A percentile compares a stretch with the other conserved stretches of the same genome.
Evolutionary conservation across 2,329 filamentous ascomycete species (phyloP).

Genomic region (Xylariaceae sp.): DNA sequence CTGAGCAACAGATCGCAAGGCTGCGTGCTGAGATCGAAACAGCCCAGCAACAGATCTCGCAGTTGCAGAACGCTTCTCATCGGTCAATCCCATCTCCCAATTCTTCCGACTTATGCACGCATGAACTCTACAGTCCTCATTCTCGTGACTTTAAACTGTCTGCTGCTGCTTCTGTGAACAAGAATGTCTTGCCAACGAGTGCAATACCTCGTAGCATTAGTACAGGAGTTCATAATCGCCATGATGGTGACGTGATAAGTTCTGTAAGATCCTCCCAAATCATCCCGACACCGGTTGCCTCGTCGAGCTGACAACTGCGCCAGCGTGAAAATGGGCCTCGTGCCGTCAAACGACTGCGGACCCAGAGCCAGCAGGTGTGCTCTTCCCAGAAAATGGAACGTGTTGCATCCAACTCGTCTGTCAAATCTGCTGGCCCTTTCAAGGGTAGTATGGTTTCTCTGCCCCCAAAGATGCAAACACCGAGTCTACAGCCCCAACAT

Average conservation of each 20-base stretch:
- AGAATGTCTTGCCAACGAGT: constrained; percentile 29
- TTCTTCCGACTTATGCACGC: constrained; percentile 20
- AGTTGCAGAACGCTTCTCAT: constrained; percentile 26
- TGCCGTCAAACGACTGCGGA: constrained; percentile 33
- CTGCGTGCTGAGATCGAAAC: constrained; percentile 26
- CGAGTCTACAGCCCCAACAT: constrained; percentile 15
- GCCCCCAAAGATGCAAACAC: constrained; percentile 27
- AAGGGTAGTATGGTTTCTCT: constrained; percentile 24
- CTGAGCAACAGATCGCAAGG: constrained; percentile 27
- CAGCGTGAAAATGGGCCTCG: constrained; percentile 25
- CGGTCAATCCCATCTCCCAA: constrained; percentile 23
- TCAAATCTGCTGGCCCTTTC: constrained; percentile 39
- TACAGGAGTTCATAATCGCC: constrained; percentile 23
- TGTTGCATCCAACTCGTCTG: constrained; percentile 41
- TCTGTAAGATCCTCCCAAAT: constrained; percentile 27
- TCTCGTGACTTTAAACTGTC: constrained; percentile 31
- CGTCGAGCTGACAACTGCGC: constrained; percentile 25
- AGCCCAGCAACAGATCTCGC: constrained; percentile 24
- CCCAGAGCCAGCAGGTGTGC: constrained; percentile 35
- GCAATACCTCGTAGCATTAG: constrained; percentile 29
- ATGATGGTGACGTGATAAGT: constrained; percentile 20
- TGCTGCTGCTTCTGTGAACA: constrained; percentile 20
- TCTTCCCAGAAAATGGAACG: constrained; percentile 43
- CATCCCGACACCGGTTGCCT: constrained; percentile 4
- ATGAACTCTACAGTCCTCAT: constrained; percentile 22